Evolutionary conservation across 140 eudicot genomes (phyloP).

Genomic region (Ambrosia hybrid): DNA sequence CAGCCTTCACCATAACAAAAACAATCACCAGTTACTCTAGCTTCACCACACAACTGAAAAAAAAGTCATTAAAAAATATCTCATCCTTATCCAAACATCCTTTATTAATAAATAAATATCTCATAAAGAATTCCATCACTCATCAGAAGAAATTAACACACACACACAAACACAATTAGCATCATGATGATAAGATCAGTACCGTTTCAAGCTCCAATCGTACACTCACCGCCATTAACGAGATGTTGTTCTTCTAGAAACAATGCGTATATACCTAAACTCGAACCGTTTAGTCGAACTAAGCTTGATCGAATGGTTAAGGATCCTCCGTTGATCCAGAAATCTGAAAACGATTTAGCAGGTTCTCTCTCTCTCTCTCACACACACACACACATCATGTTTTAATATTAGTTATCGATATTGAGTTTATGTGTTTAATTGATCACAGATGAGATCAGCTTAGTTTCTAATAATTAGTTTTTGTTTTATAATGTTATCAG

Average conservation of each 20-base stretch:
- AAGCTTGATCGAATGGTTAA: slow-evolving; percentile 50
- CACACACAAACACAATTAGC: background rate
- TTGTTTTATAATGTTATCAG: slow-evolving; percentile 27
- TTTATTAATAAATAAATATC: background rate
- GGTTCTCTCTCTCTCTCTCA: slow-evolving; percentile 32
- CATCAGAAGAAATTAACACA: background rate
- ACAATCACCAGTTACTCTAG: slow-evolving; percentile 4
- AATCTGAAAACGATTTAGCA: slow-evolving; percentile 64
- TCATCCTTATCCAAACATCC: slow-evolving; percentile 29
- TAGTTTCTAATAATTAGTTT: background rate
- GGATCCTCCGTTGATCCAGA: slow-evolving; percentile 83
- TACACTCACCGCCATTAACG: slow-evolving; percentile 8
- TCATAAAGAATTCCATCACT: background rate
- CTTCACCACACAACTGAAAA: background rate
- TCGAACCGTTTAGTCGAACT: slow-evolving; percentile 72
- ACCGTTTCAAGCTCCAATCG: slow-evolving; percentile 22
- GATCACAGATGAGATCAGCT: background rate
- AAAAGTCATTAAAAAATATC: slow-evolving; percentile 28
- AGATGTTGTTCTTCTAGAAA: slow-evolving; percentile 55
- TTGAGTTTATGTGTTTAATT: background rate
- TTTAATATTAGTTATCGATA: background rate
- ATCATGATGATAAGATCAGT: slow-evolving; percentile 37
- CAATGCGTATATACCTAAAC: slow-evolving; percentile 60
- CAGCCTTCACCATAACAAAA: slow-evolving; percentile 9
- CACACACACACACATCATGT: no score